Conservation (phyloP, 106 monocot genomes). For the Apostasia shenzhenica region DNA sequence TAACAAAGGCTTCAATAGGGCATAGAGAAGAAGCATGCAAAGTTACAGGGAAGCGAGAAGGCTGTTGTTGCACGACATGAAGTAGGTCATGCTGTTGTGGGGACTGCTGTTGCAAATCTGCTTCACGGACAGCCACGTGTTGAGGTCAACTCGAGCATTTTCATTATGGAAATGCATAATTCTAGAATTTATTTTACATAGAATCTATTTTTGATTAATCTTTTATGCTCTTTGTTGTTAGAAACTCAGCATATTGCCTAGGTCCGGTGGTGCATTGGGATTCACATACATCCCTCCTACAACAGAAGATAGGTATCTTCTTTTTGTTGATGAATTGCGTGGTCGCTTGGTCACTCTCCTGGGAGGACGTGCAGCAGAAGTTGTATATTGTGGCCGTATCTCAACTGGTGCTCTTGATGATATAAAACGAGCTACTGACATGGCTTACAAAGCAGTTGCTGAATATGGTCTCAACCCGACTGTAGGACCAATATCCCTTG, state of each 20-base stretch:
- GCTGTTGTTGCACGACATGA: conserved; percentile 96
- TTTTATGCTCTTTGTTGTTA: conserved; percentile 15
- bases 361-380: conserved; percentile 93
- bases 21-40: conserved; percentile 98
- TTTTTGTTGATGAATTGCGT: conserved; percentile 88
- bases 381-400: conserved; percentile 88
- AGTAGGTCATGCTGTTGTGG: conserved; percentile 96
- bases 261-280: conserved; percentile 95
- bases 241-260: conserved; percentile 97
- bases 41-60: conserved; percentile 76
- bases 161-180: background rate
- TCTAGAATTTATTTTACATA: background rate
- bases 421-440: conserved; percentile 91
- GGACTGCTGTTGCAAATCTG: conserved; percentile 89
- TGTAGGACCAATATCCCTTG: conserved; percentile 81
- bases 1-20: conserved; percentile 30
- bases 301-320: conserved; percentile 88
- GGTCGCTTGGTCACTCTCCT: conserved; percentile 92
- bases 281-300: conserved; percentile 94
- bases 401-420: conserved; percentile 99
- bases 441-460: conserved; percentile 98
- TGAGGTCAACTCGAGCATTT: conserved; percentile 38
- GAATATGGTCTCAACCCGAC: conserved; percentile 84
- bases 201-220: background rate
- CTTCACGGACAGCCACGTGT: conserved; percentile 88